These are phyloP conservation scores for Hydnomerulius pinastri DNA, from an alignment of 768 basidiomycete genomes.

Conservation along the genomic window DNA sequence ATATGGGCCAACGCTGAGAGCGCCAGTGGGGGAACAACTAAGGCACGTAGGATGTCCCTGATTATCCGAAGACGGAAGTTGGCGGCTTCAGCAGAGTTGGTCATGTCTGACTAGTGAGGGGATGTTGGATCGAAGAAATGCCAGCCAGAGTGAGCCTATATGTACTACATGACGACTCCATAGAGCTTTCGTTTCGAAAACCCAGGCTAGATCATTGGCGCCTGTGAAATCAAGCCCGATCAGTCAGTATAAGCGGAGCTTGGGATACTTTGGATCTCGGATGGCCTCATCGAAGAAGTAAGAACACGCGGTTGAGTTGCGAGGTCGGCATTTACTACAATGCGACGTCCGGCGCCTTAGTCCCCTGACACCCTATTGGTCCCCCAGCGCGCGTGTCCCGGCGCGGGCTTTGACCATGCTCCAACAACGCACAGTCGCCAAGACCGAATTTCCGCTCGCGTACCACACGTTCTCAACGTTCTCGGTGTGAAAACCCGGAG, in stretches of 20 bases:
- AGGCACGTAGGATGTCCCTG: constrained; percentile 43
- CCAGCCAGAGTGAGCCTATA: not conserved
- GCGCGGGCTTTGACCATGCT: no score
- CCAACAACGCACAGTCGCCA: not conserved
- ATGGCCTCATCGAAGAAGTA: not conserved
- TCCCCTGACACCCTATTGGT: not conserved
- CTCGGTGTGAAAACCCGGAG: not conserved
- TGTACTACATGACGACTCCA: not conserved
- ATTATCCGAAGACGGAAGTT: constrained; percentile 53
- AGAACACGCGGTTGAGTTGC: not conserved
- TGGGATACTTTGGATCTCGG: not conserved
- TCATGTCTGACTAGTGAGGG: not conserved
- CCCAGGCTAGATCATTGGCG: not conserved
- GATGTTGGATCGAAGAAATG: not conserved
- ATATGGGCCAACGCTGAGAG: constrained; percentile 35
- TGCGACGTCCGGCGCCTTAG: not conserved
- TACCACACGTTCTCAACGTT: not conserved
- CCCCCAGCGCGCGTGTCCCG: no score
- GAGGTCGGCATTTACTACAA: not conserved
- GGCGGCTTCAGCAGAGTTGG: not conserved
- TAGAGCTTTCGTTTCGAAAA: not conserved
- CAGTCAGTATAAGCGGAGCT: not conserved
- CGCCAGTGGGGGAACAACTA: constrained; percentile 43
- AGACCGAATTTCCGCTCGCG: not conserved
- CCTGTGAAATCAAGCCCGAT: not conserved